Base-by-base conservation (phyloP, 2,329 filamentous ascomycete species). In the Diaporthe eres region DNA sequence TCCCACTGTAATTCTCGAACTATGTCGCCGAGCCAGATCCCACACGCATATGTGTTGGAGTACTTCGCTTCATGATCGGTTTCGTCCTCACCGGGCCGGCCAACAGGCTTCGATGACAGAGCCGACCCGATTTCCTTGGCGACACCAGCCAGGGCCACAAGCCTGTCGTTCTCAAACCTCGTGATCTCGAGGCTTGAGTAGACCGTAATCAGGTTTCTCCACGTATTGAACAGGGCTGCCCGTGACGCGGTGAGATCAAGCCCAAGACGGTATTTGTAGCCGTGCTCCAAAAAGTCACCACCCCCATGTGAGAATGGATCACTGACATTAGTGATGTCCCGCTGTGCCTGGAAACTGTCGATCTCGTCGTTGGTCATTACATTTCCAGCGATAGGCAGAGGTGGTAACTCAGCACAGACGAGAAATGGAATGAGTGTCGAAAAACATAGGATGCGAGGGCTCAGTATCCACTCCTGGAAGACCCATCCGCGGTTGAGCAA, bases 401-500 rank as follows among this genome's bases (percentile, higher is more conserved):
- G 44, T 3, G 44, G 44, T 1, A 49, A 19, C 44, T 49, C 44
- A 6, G 44, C 44, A 9, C 44, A 49, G 44, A 49, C 19, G 3
- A 22, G 44, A 49, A 49, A 49, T 7, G 44, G 44, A 7, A 22
- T 49, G 3, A 49, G 44, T 9, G 44, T 49, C 44, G 44, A 49
- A 22, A 49, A 49, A 4, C 44, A 49, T 10, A 49, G 19, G 19
- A 57, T 57, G 28, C 65, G 65, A 25, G 39, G 44, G 39, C 39
- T 47, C 44, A 70, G 65, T 44, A 70, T 17, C 65, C 65, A 49
- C 44, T 70, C 65, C 44, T 70, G 65, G 44, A 70, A 70, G 25
- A 70, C 65, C 65, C 65, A 70, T 1, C 39, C 65, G 15, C 65
- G 65, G 10, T 25, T 31, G 37, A 70, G 65, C 44, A 70, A 15